phyloP scores from a whole-genome alignment of 352 stramenopile genomes.

The Phytophthora megakarya region DNA sequence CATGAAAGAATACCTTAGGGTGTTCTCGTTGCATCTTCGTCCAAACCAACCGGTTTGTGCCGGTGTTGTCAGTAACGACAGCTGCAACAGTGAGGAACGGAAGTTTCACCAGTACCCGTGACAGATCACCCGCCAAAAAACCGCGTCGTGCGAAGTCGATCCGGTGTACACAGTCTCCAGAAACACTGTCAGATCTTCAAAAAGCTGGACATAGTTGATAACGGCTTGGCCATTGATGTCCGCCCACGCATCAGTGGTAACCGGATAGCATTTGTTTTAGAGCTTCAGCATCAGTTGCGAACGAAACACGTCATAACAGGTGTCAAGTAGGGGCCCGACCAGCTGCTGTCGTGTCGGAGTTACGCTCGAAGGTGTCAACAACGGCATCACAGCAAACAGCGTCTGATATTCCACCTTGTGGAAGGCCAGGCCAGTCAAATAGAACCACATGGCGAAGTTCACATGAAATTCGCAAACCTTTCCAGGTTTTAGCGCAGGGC shows the following conservation, averaged over 20 bases:
- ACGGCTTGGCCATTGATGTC: slow-evolving; percentile 10
- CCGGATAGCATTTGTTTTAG: neutral
- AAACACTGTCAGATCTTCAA: neutral
- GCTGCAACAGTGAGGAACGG: neutral
- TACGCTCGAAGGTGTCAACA: too few species aligned
- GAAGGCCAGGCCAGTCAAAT: slow-evolving; percentile 12
- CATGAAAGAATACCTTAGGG: slow-evolving; percentile 6
- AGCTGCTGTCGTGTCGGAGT: neutral
- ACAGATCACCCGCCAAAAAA: slow-evolving; percentile 1
- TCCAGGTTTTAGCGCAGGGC: neutral
- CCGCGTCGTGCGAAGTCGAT: neutral
- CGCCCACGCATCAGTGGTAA: slow-evolving; percentile 4
- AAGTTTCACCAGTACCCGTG: too few species aligned
- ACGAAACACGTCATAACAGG: neutral
- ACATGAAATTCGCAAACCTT: slow-evolving; percentile 1
- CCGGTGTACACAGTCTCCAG: slow-evolving; percentile 13
- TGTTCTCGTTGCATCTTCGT: neutral
- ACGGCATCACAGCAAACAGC: neutral
- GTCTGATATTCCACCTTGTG: neutral
- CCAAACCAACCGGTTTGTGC: slow-evolving; percentile 1
- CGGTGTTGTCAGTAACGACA: slow-evolving; percentile 19
- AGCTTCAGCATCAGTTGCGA: neutral
- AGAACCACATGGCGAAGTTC: slow-evolving; percentile 16
- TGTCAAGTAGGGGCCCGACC: neutral
- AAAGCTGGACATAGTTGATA: slow-evolving; percentile 14